Evolutionary conservation across 352 stramenopile genomes (phyloP), one percentile per base, ranked within the genome.

Genomic region (Phytophthora pinifolia): DNA sequence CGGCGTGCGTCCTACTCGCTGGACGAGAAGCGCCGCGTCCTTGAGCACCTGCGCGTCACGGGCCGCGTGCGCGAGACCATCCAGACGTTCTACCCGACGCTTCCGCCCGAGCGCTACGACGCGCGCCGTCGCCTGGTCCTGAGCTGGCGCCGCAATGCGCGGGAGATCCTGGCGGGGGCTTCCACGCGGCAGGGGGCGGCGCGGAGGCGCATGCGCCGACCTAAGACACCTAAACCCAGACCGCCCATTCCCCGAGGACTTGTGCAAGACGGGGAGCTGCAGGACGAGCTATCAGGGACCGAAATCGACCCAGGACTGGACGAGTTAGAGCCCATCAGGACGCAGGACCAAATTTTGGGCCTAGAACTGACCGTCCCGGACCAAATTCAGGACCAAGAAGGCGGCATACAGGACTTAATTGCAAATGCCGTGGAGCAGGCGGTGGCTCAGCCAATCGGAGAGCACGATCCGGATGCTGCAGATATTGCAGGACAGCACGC

Each of bases 21-120:
- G 41, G 54, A 62, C 59, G 59, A 67, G 53, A 67, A 67, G 46
- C 59, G 59, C 17, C 54, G 53, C 39, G 59, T 63, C 25, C 46
- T 67, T 38, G 52, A 63, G 39, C 53, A 63, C 42, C 46, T 67
- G 34, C 53, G 53, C 13, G 32, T 12, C 7, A 39, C 34, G 6
- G 45, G 53, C 17, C 44, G 43, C 18, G 45, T 67, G 34, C 53
- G 52, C 31, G 46, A 62, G 15, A 63, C 59, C 37, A 59, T 67
- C 36, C 20, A 44, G 9, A 30, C 6, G 46, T 67, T 67, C 35
- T 67, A 67, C 32, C 53, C 59, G 29, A 38, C 52, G 17, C 53
- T 63, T 9, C 41, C 59, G 14, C 36, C 53, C 31, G 47, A 63
- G 37, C 12, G 33, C 18, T 67, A 63, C 46, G 59, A 67, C 35